Evolutionary conservation across 331 rosid genomes (phyloP), one percentile per base, ranked within the genome.

Genomic region (Stylosanthes scabra): DNA sequence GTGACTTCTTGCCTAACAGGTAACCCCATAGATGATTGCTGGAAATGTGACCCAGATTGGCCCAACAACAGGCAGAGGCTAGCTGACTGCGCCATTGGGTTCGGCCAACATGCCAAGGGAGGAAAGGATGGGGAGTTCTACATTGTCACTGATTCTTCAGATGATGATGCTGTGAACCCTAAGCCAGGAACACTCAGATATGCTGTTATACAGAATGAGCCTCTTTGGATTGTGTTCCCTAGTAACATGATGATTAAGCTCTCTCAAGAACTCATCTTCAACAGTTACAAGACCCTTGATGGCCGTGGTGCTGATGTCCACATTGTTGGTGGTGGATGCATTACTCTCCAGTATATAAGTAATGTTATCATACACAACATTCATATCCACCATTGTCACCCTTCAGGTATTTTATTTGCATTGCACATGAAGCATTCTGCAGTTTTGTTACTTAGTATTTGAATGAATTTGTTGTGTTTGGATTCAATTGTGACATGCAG

Each of bases 11-110:
- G 98, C 69, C 71, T 78, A 46, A 94, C 97, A 0, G 99, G 99
- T 0, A 94, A 94, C 82, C 99, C 99, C 3, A 90, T 94, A 1
- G 99, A 94, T 28, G 99, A 94, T 76, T 94, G 99, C 77, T 94
- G 99, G 99, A 94, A 91, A 90, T 94, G 99, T 61, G 99, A 94
- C 81, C 93, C 92, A 9, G 84, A 91, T 10, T 94, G 99, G 99
- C 86, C 99, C 6, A 94, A 86, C 80, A 84, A 91, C 66, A 73
- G 99, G 2, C 97, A 91, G 72, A 73, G 96, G 28, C 75, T 94
- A 13, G 99, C 99, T 0, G 99, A 94, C 2, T 94, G 99, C 66
- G 96, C 78, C 2, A 94, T 94, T 9, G 99, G 99, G 71, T 94
- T 94, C n/a, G 99, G 99, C 8, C 99, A 94, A 68, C 86, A 91